Evolutionary conservation across 805 yeast genomes (phyloP).

Genomic region (Candida lessepsii): DNA sequence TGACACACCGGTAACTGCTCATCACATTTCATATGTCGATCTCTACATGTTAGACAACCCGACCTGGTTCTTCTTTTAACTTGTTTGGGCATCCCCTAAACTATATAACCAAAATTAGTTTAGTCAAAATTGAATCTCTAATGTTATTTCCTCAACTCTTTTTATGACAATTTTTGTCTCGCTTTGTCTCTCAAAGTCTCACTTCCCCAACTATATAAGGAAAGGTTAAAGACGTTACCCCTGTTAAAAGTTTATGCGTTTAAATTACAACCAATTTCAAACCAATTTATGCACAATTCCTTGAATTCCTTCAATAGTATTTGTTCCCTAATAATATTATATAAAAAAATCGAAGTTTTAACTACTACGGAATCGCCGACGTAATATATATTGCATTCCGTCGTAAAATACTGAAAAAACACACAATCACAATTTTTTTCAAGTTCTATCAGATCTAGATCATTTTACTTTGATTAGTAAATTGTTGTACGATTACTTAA

Average conservation of each 20-base stretch:
- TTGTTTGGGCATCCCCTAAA: conserved; percentile 9
- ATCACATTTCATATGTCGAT: conserved; percentile 67
- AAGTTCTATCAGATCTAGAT: no score
- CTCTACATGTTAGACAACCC: conserved; percentile 63
- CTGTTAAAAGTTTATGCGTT: not conserved
- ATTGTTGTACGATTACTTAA: no score
- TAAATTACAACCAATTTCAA: no score
- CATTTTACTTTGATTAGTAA: no score
- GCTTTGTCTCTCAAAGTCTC: not conserved
- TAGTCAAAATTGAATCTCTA: no score
- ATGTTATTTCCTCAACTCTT: conserved; percentile 3
- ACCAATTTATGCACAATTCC: not conserved
- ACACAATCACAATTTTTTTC: no score
- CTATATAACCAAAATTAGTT: no score
- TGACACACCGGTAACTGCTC: conserved; percentile 61
- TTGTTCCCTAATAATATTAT: no score
- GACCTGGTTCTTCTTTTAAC: conserved; percentile 39
- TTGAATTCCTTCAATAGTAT: no score
- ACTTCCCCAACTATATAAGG: not conserved
- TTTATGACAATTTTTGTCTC: conserved; percentile 5
- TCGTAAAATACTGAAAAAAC: conserved; percentile 4
- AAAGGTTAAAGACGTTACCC: no score
- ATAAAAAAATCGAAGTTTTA: no score
- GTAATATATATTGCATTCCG: not conserved
- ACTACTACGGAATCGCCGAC: conserved; percentile 4